Evolutionary conservation across 441 rosid species (phyloP), one percentile per base, ranked within the genome.

Genomic region (Pelargonium citronellum): DNA sequence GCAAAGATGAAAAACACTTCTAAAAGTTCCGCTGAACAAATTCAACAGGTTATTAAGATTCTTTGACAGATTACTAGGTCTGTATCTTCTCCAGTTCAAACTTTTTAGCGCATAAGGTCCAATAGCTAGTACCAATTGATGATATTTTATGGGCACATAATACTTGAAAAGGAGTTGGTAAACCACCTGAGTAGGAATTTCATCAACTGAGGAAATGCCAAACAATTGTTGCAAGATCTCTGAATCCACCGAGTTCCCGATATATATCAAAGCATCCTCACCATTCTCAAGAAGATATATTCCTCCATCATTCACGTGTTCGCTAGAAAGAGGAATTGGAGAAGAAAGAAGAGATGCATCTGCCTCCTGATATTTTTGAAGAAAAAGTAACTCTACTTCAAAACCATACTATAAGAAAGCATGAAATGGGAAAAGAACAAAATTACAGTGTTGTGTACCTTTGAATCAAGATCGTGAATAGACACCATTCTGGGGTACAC

Each of bases 211-310:
- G 67, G 89, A 75, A 71, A 79, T 74, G 74, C 78, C 89, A 74
- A 92, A 88, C 53, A 92, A 82, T 76, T 88, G 86, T 68, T 69
- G 85, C 84, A 95, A 77, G 64, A 86, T 83, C 65, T 73, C 83
- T 53, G 97, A 73, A 73, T 84, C 77, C 17, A 85, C 97, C 0
- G 89, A 83, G 74, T 75, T 85, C 67, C 98, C 96, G 34, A 89
- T 70, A 79, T 88, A 92, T 70, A 92, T 80, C 71, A 89, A 78
- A 78, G 88, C 91, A 81, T 92, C 96, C 46, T 84, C 90, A 64
- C 99, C 99, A 68, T 92, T 92, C 81, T 95, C 99, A 74, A 95
- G 97, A 82, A 95, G 89, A 86, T 92, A 95, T 39, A 92, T 85
- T 79, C 98, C 99, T 47, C 84, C 94, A 62, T 93, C 92, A 55